Conservation (phyloP, 257 asterid species). For the Forsythia suspensa region DNA sequence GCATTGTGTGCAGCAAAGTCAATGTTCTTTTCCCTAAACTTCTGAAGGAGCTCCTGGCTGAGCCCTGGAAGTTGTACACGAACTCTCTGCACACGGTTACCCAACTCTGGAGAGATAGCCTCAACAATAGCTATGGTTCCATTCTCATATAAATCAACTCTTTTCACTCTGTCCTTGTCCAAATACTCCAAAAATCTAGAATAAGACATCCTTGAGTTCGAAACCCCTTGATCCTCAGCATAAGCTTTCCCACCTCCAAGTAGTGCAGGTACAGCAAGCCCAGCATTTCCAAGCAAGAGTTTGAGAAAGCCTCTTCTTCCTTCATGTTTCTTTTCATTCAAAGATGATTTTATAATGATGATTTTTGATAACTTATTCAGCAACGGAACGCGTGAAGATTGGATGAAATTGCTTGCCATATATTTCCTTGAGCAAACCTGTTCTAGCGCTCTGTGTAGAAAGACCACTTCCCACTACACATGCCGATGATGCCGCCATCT, state of each 20-base stretch:
- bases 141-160: conserved; percentile 83
- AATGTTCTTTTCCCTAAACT: conserved; percentile 84
- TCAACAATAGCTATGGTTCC: conserved; percentile 97
- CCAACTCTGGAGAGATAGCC: conserved; percentile 87
- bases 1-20: conserved; percentile 98
- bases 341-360: conserved; percentile 44
- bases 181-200: conserved; percentile 95
- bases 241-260: conserved; percentile 60
- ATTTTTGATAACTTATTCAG: conserved; percentile 16
- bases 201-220: conserved; percentile 94
- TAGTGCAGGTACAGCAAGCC: conserved; percentile 60
- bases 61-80: conserved; percentile 98
- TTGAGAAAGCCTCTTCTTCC: conserved; percentile 81
- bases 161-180: conserved; percentile 82
- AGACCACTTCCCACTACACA: conserved; percentile 70
- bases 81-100: conserved; percentile 88
- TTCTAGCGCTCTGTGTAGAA: conserved; percentile 36
- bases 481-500: conserved; percentile 84
- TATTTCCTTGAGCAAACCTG: conserved; percentile 53
- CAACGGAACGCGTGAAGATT: conserved; percentile 53
- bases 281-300: conserved; percentile 71
- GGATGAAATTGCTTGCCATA: conserved; percentile 51
- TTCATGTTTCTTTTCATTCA: conserved; percentile 42
- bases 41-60: conserved; percentile 96
- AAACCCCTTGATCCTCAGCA: conserved; percentile 90